A percentile compares a stretch with the other conserved stretches of the same genome.
Evolutionary conservation across 345 rosid species (phyloP).

Genomic region (Eucalyptus dawsonii): DNA sequence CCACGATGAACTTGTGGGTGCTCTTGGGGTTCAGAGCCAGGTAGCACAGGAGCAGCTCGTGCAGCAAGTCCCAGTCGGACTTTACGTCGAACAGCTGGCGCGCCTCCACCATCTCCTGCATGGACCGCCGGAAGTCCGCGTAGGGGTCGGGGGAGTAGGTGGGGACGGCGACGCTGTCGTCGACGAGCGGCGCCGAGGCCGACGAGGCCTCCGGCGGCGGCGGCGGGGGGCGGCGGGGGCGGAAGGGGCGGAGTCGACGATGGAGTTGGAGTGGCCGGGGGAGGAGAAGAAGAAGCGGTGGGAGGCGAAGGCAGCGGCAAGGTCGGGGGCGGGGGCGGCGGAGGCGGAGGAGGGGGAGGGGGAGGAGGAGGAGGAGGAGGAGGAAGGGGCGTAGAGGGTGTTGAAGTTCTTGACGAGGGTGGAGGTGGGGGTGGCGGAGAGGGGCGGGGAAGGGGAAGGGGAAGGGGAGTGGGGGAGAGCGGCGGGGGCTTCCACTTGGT

Average conservation of each 20-base stretch:
- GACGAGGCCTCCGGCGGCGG: not conserved
- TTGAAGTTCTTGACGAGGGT: slow-evolving; percentile 21
- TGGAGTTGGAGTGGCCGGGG: slow-evolving; percentile 88
- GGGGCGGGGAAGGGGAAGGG: not conserved
- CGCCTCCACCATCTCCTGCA: slow-evolving; percentile 98
- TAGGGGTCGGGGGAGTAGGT: slow-evolving; percentile 80
- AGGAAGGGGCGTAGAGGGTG: slow-evolving; percentile 22
- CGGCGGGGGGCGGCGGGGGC: not conserved
- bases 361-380: not conserved
- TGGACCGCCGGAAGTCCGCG: slow-evolving; percentile 75
- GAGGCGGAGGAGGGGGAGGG: not conserved
- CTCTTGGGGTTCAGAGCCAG: slow-evolving; percentile 56
- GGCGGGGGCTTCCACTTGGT: slow-evolving; percentile 25
- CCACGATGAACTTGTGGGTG: slow-evolving; percentile 54
- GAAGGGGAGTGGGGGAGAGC: not conserved
- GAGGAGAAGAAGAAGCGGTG: slow-evolving; percentile 87
- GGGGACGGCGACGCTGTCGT: slow-evolving; percentile 42
- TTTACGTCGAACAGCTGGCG: slow-evolving; percentile 33
- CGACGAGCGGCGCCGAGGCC: not conserved
- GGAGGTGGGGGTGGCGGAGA: slow-evolving; percentile 3
- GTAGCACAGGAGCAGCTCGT: slow-evolving; percentile 67
- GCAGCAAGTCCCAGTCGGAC: slow-evolving; percentile 61
- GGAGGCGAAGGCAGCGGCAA: slow-evolving; percentile 61
- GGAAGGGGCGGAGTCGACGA: slow-evolving; percentile 33
- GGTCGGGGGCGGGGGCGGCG: slow-evolving; percentile 24